A percentile compares a stretch with the other conserved stretches of the same genome.
Conservation (phyloP, 495 filamentous ascomycete species). For the Apiosordaria backusii region DNA sequence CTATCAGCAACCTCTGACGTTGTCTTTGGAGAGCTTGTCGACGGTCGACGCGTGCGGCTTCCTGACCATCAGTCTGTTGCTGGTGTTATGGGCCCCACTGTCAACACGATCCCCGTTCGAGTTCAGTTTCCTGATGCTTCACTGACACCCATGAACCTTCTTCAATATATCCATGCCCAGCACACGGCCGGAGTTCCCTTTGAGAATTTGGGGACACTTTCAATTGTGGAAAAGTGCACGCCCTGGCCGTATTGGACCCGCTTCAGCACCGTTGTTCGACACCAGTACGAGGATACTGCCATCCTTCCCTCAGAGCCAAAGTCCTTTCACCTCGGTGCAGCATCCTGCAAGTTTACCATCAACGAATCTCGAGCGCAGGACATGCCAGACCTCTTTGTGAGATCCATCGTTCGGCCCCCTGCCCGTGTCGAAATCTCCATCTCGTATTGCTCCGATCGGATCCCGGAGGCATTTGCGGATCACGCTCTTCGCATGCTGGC, state of each 20-base stretch:
- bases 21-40: constrained; percentile 48
- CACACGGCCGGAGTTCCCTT: constrained; percentile 39
- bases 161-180: constrained; percentile 41
- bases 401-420: constrained; percentile 32
- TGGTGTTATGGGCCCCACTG: constrained; percentile 43
- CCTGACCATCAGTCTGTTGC: constrained; percentile 34
- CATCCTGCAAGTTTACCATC: constrained; percentile 38
- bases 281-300: constrained; percentile 38
- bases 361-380: constrained; percentile 39
- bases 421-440: constrained; percentile 38
- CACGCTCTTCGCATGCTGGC: constrained; percentile 42
- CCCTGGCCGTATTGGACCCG: constrained; percentile 49
- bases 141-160: constrained; percentile 40
- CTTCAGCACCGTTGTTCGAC: constrained; percentile 44
- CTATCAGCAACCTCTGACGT: constrained; percentile 44
- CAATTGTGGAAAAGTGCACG: constrained; percentile 46
- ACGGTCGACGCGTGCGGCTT: constrained; percentile 44
- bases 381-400: constrained; percentile 40
- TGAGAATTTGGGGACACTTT: constrained; percentile 42
- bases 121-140: constrained; percentile 40
- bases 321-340: constrained; percentile 40
- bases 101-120: constrained; percentile 44
- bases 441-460: constrained; percentile 41
- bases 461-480: constrained; percentile 38
- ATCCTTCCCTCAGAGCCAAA: constrained; percentile 32